Evolutionary conservation across 129 eudicot genomes (phyloP), one percentile per base, ranked within the genome.

Genomic region (Mikania micrantha): DNA sequence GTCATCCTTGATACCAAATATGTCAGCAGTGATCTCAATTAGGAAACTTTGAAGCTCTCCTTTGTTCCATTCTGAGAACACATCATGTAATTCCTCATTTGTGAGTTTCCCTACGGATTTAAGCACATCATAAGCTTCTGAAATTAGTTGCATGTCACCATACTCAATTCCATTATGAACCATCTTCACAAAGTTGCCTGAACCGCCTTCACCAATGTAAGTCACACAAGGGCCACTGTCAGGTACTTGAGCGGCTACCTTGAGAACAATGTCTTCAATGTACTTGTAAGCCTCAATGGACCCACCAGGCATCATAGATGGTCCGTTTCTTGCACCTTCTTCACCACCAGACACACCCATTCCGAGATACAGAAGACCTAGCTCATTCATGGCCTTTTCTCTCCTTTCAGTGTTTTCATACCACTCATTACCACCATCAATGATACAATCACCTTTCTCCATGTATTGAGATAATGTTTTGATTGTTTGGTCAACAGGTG

Each of bases 291-390:
- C 89, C 52, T 84, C 83, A 4, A 68, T 11, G 42, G 89, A 80
- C n/a, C 89, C 85, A 9, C 89, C 89, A 0, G 88, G 89, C 89
- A 84, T 84, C 73, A 84, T 54, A 42, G 85, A 80, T 7, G 85
- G 85, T 12, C 89, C 89, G 35, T 80, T 77, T 66, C 89, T 65
- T 2, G 89, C 89, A 49, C 89, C 89, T 32, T 84, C 89, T 71
- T 84, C 89, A 40, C 89, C 89, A 22, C 89, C 89, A 8, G 89
- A 84, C 63, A 84, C 89, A 39, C 89, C 89, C 85, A 84, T 84
- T 17, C 89, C 85, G 19, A 84, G 83, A 64, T 84, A 84, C 17
- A 80, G 60, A 62, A 84, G 89, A 19, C 89, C 89, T 13, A 77
- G 32, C 71, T 77, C 89, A 20, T 77, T 78, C 78, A 74, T 74